A percentile compares a stretch with the other conserved stretches of the same genome.
Conservation (phyloP, 2,329 filamentous ascomycete species). For the Aspergillus eucalypticola region DNA sequence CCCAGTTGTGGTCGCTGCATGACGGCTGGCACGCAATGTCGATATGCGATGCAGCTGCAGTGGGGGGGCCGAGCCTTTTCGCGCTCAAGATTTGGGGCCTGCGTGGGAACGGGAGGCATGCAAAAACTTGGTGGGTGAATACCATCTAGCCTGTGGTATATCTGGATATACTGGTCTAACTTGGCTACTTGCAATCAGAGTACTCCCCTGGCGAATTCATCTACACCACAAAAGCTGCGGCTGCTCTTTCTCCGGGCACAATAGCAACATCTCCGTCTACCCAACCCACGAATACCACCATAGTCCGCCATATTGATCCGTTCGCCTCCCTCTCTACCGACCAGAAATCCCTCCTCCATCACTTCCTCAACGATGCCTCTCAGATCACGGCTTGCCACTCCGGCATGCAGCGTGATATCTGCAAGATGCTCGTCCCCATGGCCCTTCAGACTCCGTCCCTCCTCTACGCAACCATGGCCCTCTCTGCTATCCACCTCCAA, state of each 20-base stretch:
- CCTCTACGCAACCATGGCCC: constrained; percentile 45
- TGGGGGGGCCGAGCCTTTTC: constrained; percentile 47
- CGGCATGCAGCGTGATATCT: constrained; percentile 45
- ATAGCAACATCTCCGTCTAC: constrained; percentile 13
- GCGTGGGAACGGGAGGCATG: constrained; percentile 37
- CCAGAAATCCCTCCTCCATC: constrained; percentile 42
- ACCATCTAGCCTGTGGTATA: not conserved
- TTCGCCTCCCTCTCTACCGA: constrained; percentile 38
- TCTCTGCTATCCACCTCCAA: constrained; percentile 46
- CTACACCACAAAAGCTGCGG: constrained; percentile 35
- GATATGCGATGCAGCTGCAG: constrained; percentile 45
- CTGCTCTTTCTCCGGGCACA: constrained; percentile 16
- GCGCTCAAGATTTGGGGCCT: constrained; percentile 41
- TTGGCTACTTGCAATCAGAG: constrained; percentile 23
- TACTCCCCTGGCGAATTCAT: constrained; percentile 44
- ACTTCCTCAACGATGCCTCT: constrained; percentile 45
- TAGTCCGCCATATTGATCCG: constrained; percentile 37
- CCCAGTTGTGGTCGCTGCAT: constrained; percentile 45
- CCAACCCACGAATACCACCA: constrained; percentile 14
- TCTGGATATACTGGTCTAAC: not conserved
- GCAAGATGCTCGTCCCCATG: constrained; percentile 47
- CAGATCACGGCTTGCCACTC: constrained; percentile 44
- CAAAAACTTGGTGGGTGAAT: constrained; percentile 34
- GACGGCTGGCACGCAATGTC: constrained; percentile 39
- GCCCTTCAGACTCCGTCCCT: constrained; percentile 45